phyloP scores from a whole-genome alignment of 345 rosid species.

The Arabidopsis thaliana region DNA sequence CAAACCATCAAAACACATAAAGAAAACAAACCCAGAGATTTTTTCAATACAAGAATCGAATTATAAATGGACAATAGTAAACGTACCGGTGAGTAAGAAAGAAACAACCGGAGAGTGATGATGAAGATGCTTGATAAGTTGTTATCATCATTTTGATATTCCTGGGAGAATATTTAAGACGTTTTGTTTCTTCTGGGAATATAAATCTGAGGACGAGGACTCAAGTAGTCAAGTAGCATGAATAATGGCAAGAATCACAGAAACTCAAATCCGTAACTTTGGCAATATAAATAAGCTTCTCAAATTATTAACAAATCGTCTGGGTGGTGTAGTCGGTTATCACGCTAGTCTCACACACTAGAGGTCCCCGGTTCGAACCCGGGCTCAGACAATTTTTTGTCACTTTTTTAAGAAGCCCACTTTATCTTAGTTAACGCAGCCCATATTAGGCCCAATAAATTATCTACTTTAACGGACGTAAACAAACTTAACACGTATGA shows the following conservation, averaged over 20 bases:
- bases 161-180: constrained; percentile 12
- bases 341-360: constrained; percentile 86
- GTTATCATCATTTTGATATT: constrained; percentile 11
- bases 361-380: constrained; percentile 77
- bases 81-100: neutral
- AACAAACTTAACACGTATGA: too few species aligned
- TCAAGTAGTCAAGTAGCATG: constrained; percentile 1
- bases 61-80: neutral
- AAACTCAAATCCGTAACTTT: neutral
- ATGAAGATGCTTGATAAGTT: neutral
- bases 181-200: constrained; percentile 18
- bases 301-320: neutral
- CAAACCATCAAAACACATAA: neutral
- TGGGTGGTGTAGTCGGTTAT: constrained; percentile 83
- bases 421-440: too few species aligned
- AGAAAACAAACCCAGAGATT: neutral
- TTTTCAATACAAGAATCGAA: neutral
- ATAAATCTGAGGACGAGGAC: constrained; percentile 21
- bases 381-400: constrained; percentile 53
- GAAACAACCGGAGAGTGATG: constrained; percentile 1
- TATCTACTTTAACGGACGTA: too few species aligned
- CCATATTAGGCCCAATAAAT: too few species aligned
- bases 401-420: neutral
- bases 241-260: neutral
- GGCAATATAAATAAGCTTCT: fast-evolving